Conservation (phyloP, 2,329 filamentous ascomycete genomes). For the Ceratocystis cacaofunesta region DNA sequence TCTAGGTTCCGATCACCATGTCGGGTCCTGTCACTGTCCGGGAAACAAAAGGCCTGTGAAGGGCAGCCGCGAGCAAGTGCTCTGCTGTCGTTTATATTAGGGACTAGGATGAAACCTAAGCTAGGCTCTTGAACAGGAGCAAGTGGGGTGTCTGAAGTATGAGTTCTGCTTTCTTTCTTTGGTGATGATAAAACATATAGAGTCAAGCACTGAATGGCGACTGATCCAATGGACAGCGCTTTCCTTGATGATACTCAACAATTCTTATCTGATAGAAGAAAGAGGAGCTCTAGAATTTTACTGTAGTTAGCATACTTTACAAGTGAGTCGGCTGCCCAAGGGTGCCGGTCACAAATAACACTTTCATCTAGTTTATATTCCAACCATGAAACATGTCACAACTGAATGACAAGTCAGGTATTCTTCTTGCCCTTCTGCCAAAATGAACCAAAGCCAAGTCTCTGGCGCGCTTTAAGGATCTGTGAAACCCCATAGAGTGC, state of each 20-base stretch:
- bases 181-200: constrained; percentile 89
- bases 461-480: no score
- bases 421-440: no score
- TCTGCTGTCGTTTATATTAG: neutral
- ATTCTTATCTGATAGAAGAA: constrained; percentile 16
- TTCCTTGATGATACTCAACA: constrained; percentile 17
- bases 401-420: neutral
- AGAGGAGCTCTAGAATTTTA: neutral
- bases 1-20: constrained; percentile 9
- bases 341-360: neutral
- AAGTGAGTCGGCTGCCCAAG: neutral
- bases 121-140: no score
- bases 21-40: constrained; percentile 16
- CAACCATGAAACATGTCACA: neutral
- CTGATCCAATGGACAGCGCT: constrained; percentile 16
- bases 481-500: no score
- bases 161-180: constrained; percentile 29
- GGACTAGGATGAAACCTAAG: neutral
- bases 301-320: neutral
- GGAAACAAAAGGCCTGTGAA: neutral
- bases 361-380: neutral
- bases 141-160: neutral
- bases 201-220: constrained; percentile 88
- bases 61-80: constrained; percentile 8
- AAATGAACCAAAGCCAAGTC: no score